These are phyloP conservation scores for Populus hybrid DNA, from an alignment of 441 rosid genomes.

Conservation along the genomic window DNA sequence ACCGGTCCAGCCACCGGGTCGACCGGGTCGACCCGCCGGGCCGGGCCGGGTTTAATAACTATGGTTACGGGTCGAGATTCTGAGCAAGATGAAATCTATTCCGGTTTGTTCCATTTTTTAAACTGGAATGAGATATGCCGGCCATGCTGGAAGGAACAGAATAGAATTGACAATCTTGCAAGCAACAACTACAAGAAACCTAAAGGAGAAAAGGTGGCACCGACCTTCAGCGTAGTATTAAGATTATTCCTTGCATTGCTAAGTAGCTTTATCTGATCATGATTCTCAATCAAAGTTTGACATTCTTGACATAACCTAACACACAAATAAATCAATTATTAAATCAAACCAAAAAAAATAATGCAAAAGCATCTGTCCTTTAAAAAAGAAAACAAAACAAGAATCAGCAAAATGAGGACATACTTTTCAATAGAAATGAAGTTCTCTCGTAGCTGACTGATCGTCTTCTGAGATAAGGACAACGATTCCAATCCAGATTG, in stretches of 20 bases:
- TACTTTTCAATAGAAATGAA: constrained; percentile 84
- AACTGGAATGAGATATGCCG: no score
- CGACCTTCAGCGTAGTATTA: constrained; percentile 84
- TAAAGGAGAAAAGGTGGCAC: neutral
- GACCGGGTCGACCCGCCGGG: no score
- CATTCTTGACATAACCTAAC: constrained; percentile 92
- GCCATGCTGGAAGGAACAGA: no score
- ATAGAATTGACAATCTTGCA: no score
- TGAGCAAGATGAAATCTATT: no score
- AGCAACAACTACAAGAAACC: neutral
- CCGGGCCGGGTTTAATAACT: no score
- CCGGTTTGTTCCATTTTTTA: no score
- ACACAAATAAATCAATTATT: constrained; percentile 11
- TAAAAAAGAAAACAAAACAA: neutral
- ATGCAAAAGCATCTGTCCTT: neutral
- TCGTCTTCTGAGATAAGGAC: constrained; percentile 23
- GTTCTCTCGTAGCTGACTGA: constrained; percentile 68
- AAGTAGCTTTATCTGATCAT: constrained; percentile 95
- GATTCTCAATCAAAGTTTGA: constrained; percentile 93
- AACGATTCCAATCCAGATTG: no score
- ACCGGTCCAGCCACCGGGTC: no score
- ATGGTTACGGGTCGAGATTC: no score
- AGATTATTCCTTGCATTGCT: constrained; percentile 95
- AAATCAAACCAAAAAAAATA: neutral
- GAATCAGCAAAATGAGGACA: constrained; percentile 19